phyloP scores from a whole-genome alignment of 2,329 filamentous ascomycete genomes.

The Hyphodiscus sp. region DNA sequence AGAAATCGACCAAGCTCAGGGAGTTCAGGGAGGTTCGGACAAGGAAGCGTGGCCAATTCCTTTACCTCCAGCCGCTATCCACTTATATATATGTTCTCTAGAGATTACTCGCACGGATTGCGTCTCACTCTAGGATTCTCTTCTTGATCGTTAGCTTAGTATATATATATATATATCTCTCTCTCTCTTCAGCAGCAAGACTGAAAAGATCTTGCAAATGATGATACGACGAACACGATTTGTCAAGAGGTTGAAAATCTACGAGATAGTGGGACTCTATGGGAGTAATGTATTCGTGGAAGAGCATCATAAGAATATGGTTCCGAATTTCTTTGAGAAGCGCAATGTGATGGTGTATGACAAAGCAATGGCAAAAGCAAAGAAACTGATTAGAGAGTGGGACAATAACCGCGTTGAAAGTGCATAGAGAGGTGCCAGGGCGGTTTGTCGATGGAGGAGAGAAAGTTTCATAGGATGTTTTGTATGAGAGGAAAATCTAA shows the following conservation, averaged over 20 bases:
- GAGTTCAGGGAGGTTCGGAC: too few species aligned
- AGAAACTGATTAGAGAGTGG: slow-evolving; percentile 15
- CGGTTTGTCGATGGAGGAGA: slow-evolving; percentile 22
- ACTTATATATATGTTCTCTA: too few species aligned
- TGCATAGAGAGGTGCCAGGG: slow-evolving; percentile 18
- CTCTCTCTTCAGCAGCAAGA: slow-evolving; percentile 11
- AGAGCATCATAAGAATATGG: slow-evolving; percentile 30
- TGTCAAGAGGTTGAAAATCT: slow-evolving; percentile 25
- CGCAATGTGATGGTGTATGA: slow-evolving; percentile 36
- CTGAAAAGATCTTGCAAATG: slow-evolving; percentile 25
- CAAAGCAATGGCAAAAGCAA: slow-evolving; percentile 5
- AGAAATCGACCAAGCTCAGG: too few species aligned
- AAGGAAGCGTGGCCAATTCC: too few species aligned
- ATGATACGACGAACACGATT: slow-evolving; percentile 25
- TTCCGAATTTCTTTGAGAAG: slow-evolving; percentile 33
- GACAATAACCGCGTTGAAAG: slow-evolving; percentile 20
- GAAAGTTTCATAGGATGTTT: slow-evolving; percentile 18
- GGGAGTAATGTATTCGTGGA: slow-evolving; percentile 27
- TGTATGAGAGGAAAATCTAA: too few species aligned
- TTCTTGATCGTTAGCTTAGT: too few species aligned
- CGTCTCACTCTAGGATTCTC: too few species aligned
- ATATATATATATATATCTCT: too few species aligned
- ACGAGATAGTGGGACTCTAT: slow-evolving; percentile 27
- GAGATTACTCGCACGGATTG: too few species aligned
- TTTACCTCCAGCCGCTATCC: too few species aligned